These are phyloP conservation scores for Chaetomiaceae sp. DNA, from an alignment of 2,329 filamentous ascomycete species.

Conservation along the genomic window DNA sequence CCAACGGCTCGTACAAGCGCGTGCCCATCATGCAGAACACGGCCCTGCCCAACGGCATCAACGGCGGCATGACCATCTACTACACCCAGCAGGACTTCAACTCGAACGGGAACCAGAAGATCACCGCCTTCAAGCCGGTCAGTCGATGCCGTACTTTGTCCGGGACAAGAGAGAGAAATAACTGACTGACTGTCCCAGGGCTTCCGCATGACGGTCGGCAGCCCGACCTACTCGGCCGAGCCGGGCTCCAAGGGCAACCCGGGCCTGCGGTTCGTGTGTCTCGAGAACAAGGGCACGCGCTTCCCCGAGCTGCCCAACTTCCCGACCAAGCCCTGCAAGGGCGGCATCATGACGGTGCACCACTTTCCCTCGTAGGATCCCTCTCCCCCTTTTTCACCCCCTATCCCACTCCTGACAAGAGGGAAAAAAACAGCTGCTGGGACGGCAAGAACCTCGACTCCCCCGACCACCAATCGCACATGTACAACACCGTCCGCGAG, in stretches of 20 bases:
- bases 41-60: slow-evolving; percentile 25
- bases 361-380: slow-evolving; percentile 32
- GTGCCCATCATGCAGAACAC: slow-evolving; percentile 26
- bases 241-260: slow-evolving; percentile 31
- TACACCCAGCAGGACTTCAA: slow-evolving; percentile 27
- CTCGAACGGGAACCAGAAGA: slow-evolving; percentile 23
- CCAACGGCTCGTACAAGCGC: slow-evolving; percentile 28
- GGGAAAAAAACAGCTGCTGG: slow-evolving; percentile 39
- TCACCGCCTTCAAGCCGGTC: slow-evolving; percentile 28
- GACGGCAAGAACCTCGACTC: slow-evolving; percentile 45
- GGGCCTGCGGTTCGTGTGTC: slow-evolving; percentile 40
- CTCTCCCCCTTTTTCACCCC: no score
- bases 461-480: slow-evolving; percentile 31
- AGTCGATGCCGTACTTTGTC: background rate
- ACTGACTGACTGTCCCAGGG: slow-evolving; percentile 29
- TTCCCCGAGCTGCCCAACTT: slow-evolving; percentile 38
- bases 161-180: background rate
- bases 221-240: slow-evolving; percentile 19
- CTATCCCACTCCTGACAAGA: slow-evolving; percentile 8
- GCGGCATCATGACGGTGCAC: slow-evolving; percentile 42
- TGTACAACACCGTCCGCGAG: slow-evolving; percentile 28
- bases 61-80: slow-evolving; percentile 27
- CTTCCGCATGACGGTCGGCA: slow-evolving; percentile 43
- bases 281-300: slow-evolving; percentile 33
- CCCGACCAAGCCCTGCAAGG: slow-evolving; percentile 35